Evolutionary conservation across 2,329 filamentous ascomycete species (phyloP), one percentile per base, ranked within the genome.

Genomic region (Penicillium vulpinum): DNA sequence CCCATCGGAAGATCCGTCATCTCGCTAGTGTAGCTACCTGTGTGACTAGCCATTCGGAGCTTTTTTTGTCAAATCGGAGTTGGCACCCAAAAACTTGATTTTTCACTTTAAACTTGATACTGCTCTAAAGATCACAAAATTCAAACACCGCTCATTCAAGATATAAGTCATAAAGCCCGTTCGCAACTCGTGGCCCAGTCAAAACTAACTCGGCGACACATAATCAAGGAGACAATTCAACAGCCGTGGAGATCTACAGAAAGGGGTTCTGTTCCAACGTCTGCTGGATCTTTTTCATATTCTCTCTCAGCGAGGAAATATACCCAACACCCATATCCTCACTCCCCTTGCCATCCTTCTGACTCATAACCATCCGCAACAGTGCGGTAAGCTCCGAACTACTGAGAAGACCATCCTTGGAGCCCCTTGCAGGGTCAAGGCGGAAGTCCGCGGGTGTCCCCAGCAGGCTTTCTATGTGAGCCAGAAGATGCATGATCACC

Each of bases 251-350:
- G 10, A 35, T 35, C 29, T 47, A 47, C 10, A 35, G 24, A 35
- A 24, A 35, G 13, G 21, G 29, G 13, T 47, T 47, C 44, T 15
- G 44, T 47, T 47, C 44, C 6, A 35, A 47, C 21, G 35, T 47
- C 44, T 35, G 44, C 44, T 47, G 44, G 44, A 35, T 47, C 13
- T 47, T 47, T 47, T 24, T 47, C 44, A 35, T 47, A 9, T 35
- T 47, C 29, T 47, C 21, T 16, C 44, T 21, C 6, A 47, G 44
- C 18, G 44, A 47, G 18, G n/a, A 35, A 47, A 35, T 47, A 47
- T 35, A 35, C 28, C 44, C 29, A 35, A 47, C 29, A 24, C 13
- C 44, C 44, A 47, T 24, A 29, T 29, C 18, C n/a, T 47, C 29
- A 47, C 44, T 24, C 29, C 35, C 44, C 44, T 47, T 10, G 21